Evolutionary conservation across 2,329 filamentous ascomycete genomes (phyloP), one percentile per base, ranked within the genome.

Genomic region (Ilyonectria mors-panacis): DNA sequence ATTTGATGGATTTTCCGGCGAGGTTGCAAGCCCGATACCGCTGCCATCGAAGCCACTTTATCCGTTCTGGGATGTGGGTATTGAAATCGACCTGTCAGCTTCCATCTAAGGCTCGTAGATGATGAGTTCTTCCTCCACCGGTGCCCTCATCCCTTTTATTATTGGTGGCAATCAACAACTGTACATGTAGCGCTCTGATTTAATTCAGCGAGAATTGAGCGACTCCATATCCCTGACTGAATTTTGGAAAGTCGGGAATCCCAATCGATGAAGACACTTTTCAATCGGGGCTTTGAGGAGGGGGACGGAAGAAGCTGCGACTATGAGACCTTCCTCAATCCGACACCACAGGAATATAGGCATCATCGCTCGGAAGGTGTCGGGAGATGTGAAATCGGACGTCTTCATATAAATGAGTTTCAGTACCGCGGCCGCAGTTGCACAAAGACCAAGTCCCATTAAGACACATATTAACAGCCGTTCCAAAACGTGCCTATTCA

Each of bases 271-370:
- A 19, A 58, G 60, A 10, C 19, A 42, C 5, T n/a, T 28, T 19
- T 63, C 53, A 23, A 63, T 30, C n/a, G 53, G 53, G 15, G 53
- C 42, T 21, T 63, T 63, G 44, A 63, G 60, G 13, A 63, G 42
- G 7, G 60, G 60, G 9, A 51, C 60, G 13, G 53, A 63, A 44
- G 60, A 19, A 13, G 60, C 60, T 23, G 45, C 47, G 9, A 63
- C 26, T 12, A 63, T 28, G 17, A 58, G 13, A 13, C 28, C 21
- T 54, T 63, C 53, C 23, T 63, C 60, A 26, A 63, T 63, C 21
- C 45, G 53, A 42, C 42, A 48, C 60, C 53, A 63, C 5, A 63
- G 35, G 17, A 50, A 63, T 6, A 63, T 13, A 4, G 60, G 42
- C 33, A 57, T 57, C 6, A 12, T 21, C 21, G 60, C 21, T 37